Evolutionary conservation across 129 eudicot species (phyloP), one percentile per base, ranked within the genome.

Genomic region (Centella asiatica): DNA sequence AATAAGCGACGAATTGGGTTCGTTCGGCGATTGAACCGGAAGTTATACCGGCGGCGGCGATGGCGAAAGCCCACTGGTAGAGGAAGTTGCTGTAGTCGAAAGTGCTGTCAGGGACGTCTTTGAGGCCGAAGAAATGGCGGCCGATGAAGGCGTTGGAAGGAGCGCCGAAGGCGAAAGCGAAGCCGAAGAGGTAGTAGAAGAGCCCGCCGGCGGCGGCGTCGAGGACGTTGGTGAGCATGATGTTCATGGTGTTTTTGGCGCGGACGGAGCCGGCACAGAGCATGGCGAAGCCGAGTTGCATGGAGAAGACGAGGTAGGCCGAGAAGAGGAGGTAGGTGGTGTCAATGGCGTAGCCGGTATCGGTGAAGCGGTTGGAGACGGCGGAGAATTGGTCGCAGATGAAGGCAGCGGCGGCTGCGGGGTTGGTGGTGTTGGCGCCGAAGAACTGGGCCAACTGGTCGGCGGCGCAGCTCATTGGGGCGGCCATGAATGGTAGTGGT

Each of bases 31-130:
- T 82, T 3, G 82, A 78, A 32, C 88, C 88, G 19, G 72, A 68
- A 3, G 89, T 82, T n/a, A 82, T 82, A 0, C 85, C 89, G 22
- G 85, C 89, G 17, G 81, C 89, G 4, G 89, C 89, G 17, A 82
- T 82, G 31, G 89, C 89, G 26, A 82, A 82, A 2, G 89, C 85
- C 81, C 89, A 82, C 23, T 82, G 89, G 50, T 75, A 82, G 0
- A 82, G 39, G 22, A 82, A 82, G 57, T 71, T 75, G 24, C 79
- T 72, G 58, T 75, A 82, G 58, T 82, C 84, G 4, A 62, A 76
- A 12, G 0, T 8, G 2, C 62, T 4, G 0, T 70, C 53, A 1
- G 88, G 88, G 5, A 78, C 49, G 6, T 65, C 54, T 19, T 68
- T 57, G 0, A 82, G 59, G n/a, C 69, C 88, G 4, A 82, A 82